These are phyloP conservation scores for Exophiala oligosperma DNA, from an alignment of 2,329 filamentous ascomycete species.

Conservation along the genomic window DNA sequence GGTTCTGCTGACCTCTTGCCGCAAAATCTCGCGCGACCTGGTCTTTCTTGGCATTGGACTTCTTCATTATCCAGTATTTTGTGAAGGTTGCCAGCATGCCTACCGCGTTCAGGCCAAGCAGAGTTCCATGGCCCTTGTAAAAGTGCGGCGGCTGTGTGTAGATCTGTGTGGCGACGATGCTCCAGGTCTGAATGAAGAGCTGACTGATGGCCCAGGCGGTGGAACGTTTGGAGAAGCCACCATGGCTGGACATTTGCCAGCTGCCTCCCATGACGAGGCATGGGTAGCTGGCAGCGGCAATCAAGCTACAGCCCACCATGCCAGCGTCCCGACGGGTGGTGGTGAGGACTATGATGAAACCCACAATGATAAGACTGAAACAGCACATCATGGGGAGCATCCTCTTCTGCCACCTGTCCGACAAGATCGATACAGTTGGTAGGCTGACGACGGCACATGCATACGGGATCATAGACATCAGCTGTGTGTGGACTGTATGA, in stretches of 20 bases:
- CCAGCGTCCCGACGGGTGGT: conserved; percentile 2
- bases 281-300: conserved; percentile 9
- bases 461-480: conserved; percentile 14
- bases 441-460: conserved; percentile 6
- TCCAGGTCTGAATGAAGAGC: conserved; percentile 7
- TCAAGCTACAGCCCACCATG: conserved; percentile 5
- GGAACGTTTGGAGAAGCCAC: conserved; percentile 14
- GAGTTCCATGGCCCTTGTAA: conserved; percentile 12
- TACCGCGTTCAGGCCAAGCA: conserved; percentile 7
- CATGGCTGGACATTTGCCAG: conserved; percentile 6
- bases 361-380: not conserved
- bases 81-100: not conserved
- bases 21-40: not conserved
- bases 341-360: conserved; percentile 8
- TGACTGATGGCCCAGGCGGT: conserved; percentile 11
- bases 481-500: conserved; percentile 12
- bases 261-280: not conserved
- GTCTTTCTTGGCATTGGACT: not conserved
- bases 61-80: not conserved
- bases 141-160: conserved; percentile 11
- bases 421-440: not conserved
- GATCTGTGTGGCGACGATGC: conserved; percentile 13
- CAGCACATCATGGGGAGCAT: not conserved
- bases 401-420: conserved; percentile 2
- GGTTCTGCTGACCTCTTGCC: not conserved